Percentiles rank a stretch among this genome's conserved stretches.
Evolutionary conservation across 23 red algal genomes (phyloP).

Genomic region (Gracilaria domingensis): DNA sequence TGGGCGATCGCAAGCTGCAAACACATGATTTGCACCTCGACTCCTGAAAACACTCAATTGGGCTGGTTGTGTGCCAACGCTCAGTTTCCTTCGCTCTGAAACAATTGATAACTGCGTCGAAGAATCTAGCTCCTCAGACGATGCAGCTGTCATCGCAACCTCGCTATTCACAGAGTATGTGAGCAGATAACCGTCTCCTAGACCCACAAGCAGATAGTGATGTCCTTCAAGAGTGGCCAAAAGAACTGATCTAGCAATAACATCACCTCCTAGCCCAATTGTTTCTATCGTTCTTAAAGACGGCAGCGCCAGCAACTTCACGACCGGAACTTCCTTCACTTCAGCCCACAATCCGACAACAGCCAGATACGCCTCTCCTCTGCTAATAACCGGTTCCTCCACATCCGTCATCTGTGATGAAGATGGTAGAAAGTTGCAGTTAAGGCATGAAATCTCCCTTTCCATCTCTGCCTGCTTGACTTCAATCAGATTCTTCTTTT

Average conservation of each 20-base stretch:
- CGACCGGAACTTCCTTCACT: constrained; percentile 64
- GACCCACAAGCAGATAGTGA: constrained; percentile 80
- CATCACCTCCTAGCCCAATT: constrained; percentile 71
- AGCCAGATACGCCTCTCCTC: constrained; percentile 62
- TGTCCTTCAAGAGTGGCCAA: constrained; percentile 80
- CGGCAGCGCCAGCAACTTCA: constrained; percentile 82
- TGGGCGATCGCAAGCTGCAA: constrained; percentile 95
- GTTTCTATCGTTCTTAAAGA: constrained; percentile 62
- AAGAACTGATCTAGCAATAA: constrained; percentile 83
- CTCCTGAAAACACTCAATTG: constrained; percentile 79
- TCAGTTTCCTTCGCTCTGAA: constrained; percentile 82
- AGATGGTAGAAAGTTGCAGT: constrained; percentile 71
- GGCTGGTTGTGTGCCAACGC: constrained; percentile 89
- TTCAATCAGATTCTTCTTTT: constrained; percentile 64
- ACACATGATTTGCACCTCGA: constrained; percentile 78
- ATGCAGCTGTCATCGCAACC: constrained; percentile 24
- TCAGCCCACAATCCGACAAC: constrained; percentile 90
- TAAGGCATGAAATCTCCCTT: constrained; percentile 87
- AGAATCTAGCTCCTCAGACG: constrained; percentile 34
- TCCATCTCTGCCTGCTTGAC: constrained; percentile 62
- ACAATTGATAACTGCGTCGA: constrained; percentile 17
- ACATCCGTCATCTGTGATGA: constrained; percentile 40
- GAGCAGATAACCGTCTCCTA: constrained; percentile 75
- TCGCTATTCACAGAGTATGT: constrained; percentile 70
- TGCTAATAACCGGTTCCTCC: neutral